These are phyloP conservation scores for Phytophthora kernoviae DNA, from an alignment of 352 stramenopile genomes.

Conservation along the genomic window DNA sequence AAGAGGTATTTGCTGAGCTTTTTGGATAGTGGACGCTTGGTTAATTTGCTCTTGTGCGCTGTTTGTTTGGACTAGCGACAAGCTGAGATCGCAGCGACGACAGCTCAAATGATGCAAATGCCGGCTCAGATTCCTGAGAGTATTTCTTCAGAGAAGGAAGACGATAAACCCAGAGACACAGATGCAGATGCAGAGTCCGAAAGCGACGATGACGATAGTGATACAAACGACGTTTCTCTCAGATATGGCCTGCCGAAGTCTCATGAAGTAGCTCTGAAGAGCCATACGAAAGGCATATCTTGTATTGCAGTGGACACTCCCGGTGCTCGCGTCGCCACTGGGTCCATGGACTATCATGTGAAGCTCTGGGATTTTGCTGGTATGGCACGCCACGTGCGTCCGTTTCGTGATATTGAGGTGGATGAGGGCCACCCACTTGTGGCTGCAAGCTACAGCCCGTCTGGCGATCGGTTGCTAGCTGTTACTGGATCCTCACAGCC, in stretches of 20 bases:
- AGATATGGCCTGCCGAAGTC: slow-evolving; percentile 77
- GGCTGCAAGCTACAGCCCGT: slow-evolving; percentile 81
- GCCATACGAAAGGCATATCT: slow-evolving; percentile 63
- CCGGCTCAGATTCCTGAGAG: slow-evolving; percentile 21
- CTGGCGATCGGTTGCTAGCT: slow-evolving; percentile 71
- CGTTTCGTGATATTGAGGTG: slow-evolving; percentile 81
- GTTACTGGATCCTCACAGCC: slow-evolving; percentile 76
- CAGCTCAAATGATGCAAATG: slow-evolving; percentile 69
- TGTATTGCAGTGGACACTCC: slow-evolving; percentile 76
- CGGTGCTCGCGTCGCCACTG: slow-evolving; percentile 71
- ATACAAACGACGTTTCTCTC: slow-evolving; percentile 55
- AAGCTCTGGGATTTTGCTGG: slow-evolving; percentile 90
- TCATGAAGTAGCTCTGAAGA: slow-evolving; percentile 64
- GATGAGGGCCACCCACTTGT: slow-evolving; percentile 83
- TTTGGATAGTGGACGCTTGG: neutral
- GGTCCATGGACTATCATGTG: slow-evolving; percentile 84
- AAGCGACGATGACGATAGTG: slow-evolving; percentile 47
- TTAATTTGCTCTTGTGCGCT: slow-evolving; percentile 10
- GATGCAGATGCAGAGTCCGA: slow-evolving; percentile 19
- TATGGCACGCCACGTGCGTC: slow-evolving; percentile 80
- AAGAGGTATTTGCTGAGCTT: neutral
- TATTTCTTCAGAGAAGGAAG: slow-evolving; percentile 7
- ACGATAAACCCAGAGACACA: neutral
- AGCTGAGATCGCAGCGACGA: slow-evolving; percentile 75
- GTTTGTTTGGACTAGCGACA: slow-evolving; percentile 41